Base-by-base conservation (phyloP, 2,329 filamentous ascomycete genomes). In the Xylaria sp. region DNA sequence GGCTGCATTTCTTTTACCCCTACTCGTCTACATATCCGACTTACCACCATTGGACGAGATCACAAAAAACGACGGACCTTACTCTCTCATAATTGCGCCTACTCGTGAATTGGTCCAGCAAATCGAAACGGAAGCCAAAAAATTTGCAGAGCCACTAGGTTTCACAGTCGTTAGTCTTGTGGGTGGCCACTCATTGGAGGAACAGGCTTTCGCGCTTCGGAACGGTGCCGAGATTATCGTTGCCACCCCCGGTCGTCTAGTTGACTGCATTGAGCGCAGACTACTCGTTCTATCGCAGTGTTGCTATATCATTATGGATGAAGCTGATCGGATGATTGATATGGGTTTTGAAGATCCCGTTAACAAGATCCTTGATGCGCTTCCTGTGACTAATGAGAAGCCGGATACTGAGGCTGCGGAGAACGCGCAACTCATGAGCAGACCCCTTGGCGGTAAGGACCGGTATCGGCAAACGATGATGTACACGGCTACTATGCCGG, bases 401-500 rank as follows among this genome's bases (percentile, higher is more conserved):
- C 96, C 96, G 0, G 96, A 99, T 80, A 92, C 89, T 0, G 95
- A 98, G 13, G 93, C 93, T 63, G 96, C 96, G 6, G 96, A 99
- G 80, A 89, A 98, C 78, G 86, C 92, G 0, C 85, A 88, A 66
- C 89, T 91, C n/a, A 98, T 98, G 95, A 91, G 90, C 75, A 87
- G 89, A 67, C 92, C 92, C 76, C 83, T 97, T 1, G 90, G 91
- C 63, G 89, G 89, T 20, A 89, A 90, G 74, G 91, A 94, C 76
- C 88, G 92, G 25, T 98, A 98, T 83, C 87, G 96, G 68, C 95
- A 99, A 81, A 99, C 96, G 0, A 99, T 99, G 96, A 99, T 99
- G 96, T 99, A 98, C 89, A 98, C 96, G 73, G 96, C 96, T 63
- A 99, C 96, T 34, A 99, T 99, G 96, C 94, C 96, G 1, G 84